Evolutionary conservation across 208 protist genomes (phyloP).

Genomic region (Trypanosoma cruzi): DNA sequence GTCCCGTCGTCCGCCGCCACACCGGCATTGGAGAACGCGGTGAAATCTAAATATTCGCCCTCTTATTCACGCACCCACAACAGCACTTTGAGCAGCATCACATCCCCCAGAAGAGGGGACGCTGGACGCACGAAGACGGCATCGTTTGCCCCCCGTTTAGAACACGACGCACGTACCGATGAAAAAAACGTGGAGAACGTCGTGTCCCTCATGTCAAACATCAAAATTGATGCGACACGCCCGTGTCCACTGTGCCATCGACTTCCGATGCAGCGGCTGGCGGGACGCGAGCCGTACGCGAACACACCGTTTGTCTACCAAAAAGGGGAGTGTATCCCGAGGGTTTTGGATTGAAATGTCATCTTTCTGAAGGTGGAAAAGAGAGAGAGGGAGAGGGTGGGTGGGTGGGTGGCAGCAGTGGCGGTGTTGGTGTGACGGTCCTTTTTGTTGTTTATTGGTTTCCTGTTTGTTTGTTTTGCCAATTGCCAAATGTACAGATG

Average conservation of each 20-base stretch:
- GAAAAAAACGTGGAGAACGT: not conserved
- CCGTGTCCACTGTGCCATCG: conserved; percentile 68
- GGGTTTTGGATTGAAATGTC: conserved; percentile 3
- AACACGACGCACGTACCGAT: not conserved
- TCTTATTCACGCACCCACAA: not conserved
- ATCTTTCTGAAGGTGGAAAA: not conserved
- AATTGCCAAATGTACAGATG: not conserved
- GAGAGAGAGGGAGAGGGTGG: not conserved
- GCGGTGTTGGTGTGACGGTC: not conserved
- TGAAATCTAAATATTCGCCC: not conserved
- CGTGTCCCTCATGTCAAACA: not conserved
- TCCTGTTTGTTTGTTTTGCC: not conserved
- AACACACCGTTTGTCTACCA: conserved; percentile 68
- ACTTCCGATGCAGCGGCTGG: conserved; percentile 33
- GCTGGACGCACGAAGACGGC: not conserved
- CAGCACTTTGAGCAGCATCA: not conserved
- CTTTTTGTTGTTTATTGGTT: not conserved
- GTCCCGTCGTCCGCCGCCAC: not conserved
- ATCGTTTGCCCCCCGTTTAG: not conserved
- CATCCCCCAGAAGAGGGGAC: not conserved
- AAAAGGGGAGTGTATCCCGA: conserved; percentile 35
- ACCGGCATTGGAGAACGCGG: not conserved
- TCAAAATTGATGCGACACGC: conserved; percentile 18
- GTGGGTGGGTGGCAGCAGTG: not conserved
- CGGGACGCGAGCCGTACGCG: conserved; percentile 54